Evolutionary conservation across 1,284 basidiomycete genomes (phyloP).

Genomic region (Schizopora paradoxa): DNA sequence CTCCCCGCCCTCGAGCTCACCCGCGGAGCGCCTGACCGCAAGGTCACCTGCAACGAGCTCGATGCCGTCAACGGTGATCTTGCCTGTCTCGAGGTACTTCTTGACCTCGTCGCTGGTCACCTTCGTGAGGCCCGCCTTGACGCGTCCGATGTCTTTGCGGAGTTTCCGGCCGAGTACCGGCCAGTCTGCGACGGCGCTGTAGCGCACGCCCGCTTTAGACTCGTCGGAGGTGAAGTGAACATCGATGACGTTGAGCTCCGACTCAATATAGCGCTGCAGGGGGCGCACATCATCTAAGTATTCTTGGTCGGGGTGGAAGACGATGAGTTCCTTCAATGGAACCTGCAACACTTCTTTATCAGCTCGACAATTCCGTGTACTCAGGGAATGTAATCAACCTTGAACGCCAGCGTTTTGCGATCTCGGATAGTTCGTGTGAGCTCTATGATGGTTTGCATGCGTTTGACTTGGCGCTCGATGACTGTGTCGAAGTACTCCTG

Average conservation of each 20-base stretch:
- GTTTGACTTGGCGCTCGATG: conserved; percentile 92
- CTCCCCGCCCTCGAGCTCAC: conserved; percentile 61
- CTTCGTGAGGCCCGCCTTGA: conserved; percentile 82
- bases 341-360: conserved; percentile 45
- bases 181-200: conserved; percentile 94
- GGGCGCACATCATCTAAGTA: conserved; percentile 87
- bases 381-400: conserved; percentile 45
- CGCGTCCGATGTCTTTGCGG: conserved; percentile 87
- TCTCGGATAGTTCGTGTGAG: conserved; percentile 89
- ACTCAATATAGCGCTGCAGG: conserved; percentile 86
- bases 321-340: conserved; percentile 87
- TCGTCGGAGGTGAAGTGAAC: conserved; percentile 90
- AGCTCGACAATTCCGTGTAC: background rate
- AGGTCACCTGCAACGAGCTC: conserved; percentile 87
- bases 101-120: conserved; percentile 85
- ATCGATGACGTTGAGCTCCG: conserved; percentile 94
- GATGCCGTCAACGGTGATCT: conserved; percentile 86
- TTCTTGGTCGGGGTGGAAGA: conserved; percentile 87
- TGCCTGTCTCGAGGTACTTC: conserved; percentile 70
- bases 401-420: conserved; percentile 83
- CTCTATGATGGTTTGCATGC: conserved; percentile 95
- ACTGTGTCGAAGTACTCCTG: conserved; percentile 95
- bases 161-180: conserved; percentile 91
- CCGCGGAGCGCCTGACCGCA: conserved; percentile 85
- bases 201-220: conserved; percentile 79